Conservation (phyloP, 176 grass and related monocot species). For the Carex scoparia region DNA sequence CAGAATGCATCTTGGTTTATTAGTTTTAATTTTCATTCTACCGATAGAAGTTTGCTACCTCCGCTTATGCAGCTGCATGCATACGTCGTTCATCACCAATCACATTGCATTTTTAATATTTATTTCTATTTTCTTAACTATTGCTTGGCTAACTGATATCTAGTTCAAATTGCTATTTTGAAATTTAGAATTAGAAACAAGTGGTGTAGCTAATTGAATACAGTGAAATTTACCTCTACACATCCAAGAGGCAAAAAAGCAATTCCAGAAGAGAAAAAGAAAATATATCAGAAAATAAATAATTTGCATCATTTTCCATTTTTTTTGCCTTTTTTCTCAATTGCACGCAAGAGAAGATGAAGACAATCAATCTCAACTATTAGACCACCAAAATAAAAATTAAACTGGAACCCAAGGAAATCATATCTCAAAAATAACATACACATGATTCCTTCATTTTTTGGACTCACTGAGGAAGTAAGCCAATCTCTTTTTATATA, state of each 20-base stretch:
- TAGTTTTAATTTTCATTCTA: not conserved
- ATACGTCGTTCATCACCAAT: not conserved
- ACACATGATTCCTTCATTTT: conserved; percentile 16
- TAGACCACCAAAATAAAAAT: not conserved
- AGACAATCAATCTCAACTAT: not conserved
- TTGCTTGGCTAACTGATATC: not conserved
- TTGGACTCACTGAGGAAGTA: conserved; percentile 80
- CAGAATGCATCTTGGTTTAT: not conserved
- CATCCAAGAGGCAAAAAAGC: not conserved
- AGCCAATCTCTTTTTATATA: conserved; percentile 29
- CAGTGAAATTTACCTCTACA: not conserved
- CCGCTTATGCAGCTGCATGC: not conserved
- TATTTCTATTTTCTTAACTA: not conserved
- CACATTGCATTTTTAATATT: not conserved
- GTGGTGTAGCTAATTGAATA: not conserved
- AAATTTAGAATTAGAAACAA: not conserved
- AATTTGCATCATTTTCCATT: not conserved
- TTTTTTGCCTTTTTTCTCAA: not conserved
- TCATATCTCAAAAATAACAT: conserved; percentile 16
- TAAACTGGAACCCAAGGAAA: not conserved
- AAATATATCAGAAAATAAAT: not conserved
- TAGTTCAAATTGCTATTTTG: not conserved
- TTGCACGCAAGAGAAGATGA: not conserved
- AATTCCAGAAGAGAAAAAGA: not conserved
- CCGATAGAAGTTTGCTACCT: not conserved